Base-by-base conservation (phyloP, 2,329 filamentous ascomycete species). In the Neonectria sp. region DNA sequence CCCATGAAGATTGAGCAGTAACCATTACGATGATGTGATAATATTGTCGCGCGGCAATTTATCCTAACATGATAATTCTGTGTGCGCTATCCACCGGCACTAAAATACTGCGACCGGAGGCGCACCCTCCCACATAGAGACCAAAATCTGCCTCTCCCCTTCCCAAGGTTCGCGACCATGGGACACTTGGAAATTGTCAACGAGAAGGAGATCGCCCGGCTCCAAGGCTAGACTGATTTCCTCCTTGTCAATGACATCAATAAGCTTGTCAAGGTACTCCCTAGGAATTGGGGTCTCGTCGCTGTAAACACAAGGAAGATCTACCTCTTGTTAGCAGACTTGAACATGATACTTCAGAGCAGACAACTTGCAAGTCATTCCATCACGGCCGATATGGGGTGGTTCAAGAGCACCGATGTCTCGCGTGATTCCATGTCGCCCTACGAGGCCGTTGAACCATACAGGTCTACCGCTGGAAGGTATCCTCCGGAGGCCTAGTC, bases 41-140 rank as follows among this genome's bases (percentile, higher is more conserved):
- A 21, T 21, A 21, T 21, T 21, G 21, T 21, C 21, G 21, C 21
- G 21, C 21, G 2, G 21, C 21, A 21, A 21, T 21, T 21, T 21
- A 21, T 21, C 21, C 21, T 21, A 21, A 21, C 21, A 21, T 21
- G 21, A 21, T 21, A 21, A 21, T 21, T 21, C 21, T 21, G 21
- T 21, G 21, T 21, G 21, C 21, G 21, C 21, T 21, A 2, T 21
- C 21, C 21, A 21, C 21, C 21, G 21, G 21, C 21, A 21, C 33
- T 35, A 35, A 35, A 66, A 68, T 8, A 48, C 57, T 29, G 56
- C 63, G 33, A 68, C 58, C 1, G 52, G 40, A 2, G 57, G 52
- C 9, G 66, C 52, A 7, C 66, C 66, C 24, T 66, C 67, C 67
- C 67, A 68, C 67, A 68, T 67, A 1, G 67, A 67, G 8, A 68